Conservation (phyloP, 805 yeast species). For the Starmerella potacharoeniae region DNA sequence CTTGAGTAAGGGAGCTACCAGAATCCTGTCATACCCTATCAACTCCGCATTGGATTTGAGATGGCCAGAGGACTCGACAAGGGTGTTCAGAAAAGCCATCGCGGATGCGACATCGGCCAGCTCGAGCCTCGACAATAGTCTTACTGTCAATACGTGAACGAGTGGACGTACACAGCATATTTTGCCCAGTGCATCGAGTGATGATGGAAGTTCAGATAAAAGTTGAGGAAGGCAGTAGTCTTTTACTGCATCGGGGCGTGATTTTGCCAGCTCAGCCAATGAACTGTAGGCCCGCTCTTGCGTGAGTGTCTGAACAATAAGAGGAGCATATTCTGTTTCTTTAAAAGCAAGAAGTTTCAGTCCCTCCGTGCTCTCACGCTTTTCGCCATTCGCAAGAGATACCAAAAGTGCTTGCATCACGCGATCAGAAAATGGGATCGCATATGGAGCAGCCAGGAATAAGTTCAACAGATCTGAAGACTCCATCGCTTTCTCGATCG, state of each 20-base stretch:
- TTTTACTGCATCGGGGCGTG: conserved; percentile 34
- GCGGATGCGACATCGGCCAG: conserved; percentile 7
- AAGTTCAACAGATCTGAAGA: not conserved
- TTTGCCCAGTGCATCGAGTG: conserved; percentile 28
- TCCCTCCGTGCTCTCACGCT: conserved; percentile 55
- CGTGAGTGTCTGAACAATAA: conserved; percentile 15
- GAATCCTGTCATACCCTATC: conserved; percentile 11
- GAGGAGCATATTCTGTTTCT: conserved; percentile 14
- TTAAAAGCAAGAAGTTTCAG: conserved; percentile 40
- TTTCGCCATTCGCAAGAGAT: conserved; percentile 55
- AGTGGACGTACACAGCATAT: conserved; percentile 29
- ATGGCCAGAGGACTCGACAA: conserved; percentile 22
- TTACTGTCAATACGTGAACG: conserved; percentile 32
- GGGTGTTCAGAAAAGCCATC: conserved; percentile 22
- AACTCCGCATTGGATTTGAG: conserved; percentile 17
- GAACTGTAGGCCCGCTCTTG: conserved; percentile 44
- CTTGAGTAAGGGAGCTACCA: conserved; percentile 2
- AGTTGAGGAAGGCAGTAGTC: conserved; percentile 44
- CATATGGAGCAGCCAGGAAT: conserved; percentile 1
- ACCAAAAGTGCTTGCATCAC: conserved; percentile 53
- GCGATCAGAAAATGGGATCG: conserved; percentile 51
- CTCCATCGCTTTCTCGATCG: conserved; percentile 25
- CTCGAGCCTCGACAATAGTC: conserved; percentile 29
- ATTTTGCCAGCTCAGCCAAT: conserved; percentile 37
- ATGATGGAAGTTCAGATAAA: conserved; percentile 41